phyloP scores from a whole-genome alignment of 1,139 yeast genomes.

The Zygosaccharomyces sapae region DNA sequence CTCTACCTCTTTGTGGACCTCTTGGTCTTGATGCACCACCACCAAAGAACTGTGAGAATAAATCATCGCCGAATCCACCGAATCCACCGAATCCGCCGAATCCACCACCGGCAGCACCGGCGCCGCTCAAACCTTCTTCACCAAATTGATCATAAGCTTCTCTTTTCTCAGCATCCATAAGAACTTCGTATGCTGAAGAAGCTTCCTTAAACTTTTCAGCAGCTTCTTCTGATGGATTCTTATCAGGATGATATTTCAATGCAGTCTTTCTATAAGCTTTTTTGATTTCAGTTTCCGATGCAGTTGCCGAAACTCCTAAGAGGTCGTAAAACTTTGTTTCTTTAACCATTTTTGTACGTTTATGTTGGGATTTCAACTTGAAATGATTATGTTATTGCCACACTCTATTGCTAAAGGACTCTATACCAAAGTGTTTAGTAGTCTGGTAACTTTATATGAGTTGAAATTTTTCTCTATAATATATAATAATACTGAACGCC shows the following conservation, averaged over 20 bases:
- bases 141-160: slow-evolving; percentile 86
- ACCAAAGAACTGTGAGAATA: slow-evolving; percentile 90
- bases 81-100: slow-evolving; percentile 41
- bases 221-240: slow-evolving; percentile 83
- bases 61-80: slow-evolving; percentile 69
- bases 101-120: slow-evolving; percentile 52
- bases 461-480: not conserved
- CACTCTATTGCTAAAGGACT: not conserved
- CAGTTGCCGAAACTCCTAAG: slow-evolving; percentile 75
- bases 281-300: slow-evolving; percentile 79
- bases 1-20: slow-evolving; percentile 87
- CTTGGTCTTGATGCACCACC: slow-evolving; percentile 65
- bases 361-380: slow-evolving; percentile 8
- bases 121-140: slow-evolving; percentile 82
- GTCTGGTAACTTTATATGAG: not conserved
- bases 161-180: slow-evolving; percentile 85
- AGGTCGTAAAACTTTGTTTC: slow-evolving; percentile 85
- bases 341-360: slow-evolving; percentile 61
- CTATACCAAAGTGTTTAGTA: not conserved
- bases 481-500: not conserved
- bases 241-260: slow-evolving; percentile 92
- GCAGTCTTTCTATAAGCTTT: slow-evolving; percentile 95
- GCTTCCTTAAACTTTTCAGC: slow-evolving; percentile 94
- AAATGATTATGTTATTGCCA: not conserved
- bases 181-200: slow-evolving; percentile 83